Conservation (phyloP, 1,139 yeast genomes). For the Taiozyma sp. region DNA sequence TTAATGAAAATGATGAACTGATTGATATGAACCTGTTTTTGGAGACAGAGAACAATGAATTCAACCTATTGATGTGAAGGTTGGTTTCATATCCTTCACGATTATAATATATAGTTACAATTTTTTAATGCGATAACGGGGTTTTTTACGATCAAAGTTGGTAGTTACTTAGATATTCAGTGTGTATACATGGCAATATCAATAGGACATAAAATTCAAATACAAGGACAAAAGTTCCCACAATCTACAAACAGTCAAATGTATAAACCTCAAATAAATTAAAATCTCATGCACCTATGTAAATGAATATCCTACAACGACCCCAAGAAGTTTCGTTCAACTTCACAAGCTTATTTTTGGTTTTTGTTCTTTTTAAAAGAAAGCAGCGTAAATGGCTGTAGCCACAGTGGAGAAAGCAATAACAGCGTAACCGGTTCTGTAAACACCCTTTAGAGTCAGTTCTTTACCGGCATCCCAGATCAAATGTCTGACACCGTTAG, state of each 20-base stretch:
- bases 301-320: not conserved
- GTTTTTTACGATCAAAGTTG: too few relatives aligned
- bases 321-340: not conserved
- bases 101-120: not conserved
- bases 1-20: slow-evolving; percentile 13
- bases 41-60: slow-evolving; percentile 7
- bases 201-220: too few relatives aligned
- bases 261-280: slow-evolving; percentile 2
- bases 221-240: too few relatives aligned
- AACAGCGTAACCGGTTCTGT: slow-evolving; percentile 86
- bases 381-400: slow-evolving; percentile 50
- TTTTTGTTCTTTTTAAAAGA: slow-evolving; percentile 14
- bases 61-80: slow-evolving; percentile 12
- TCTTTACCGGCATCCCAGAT: slow-evolving; percentile 86
- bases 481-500: slow-evolving; percentile 88
- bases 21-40: slow-evolving; percentile 9
- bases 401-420: slow-evolving; percentile 63
- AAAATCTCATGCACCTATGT: not conserved
- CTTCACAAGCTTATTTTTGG: not conserved
- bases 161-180: too few relatives aligned
- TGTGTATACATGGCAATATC: too few relatives aligned
- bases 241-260: not conserved
- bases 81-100: not conserved
- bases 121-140: not conserved
- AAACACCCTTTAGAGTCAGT: slow-evolving; percentile 79